Conservation (phyloP, 352 stramenopile species). For the Thalassiosira delicatula region DNA sequence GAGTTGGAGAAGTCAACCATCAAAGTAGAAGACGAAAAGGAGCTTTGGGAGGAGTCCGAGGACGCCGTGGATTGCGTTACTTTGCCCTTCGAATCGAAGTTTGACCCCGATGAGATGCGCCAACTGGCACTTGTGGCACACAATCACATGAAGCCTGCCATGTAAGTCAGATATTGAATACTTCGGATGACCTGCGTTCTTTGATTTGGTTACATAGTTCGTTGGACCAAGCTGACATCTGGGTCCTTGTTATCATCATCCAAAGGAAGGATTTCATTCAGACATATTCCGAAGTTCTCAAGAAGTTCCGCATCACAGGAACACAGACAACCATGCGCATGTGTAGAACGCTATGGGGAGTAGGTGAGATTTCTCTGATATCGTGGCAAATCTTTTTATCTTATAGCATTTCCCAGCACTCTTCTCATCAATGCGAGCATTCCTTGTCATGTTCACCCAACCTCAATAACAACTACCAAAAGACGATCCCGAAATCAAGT, state of each 20-base stretch:
- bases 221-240: background rate
- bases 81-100: conserved; percentile 31
- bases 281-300: conserved; percentile 38
- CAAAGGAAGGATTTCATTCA: conserved; percentile 50
- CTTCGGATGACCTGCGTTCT: background rate
- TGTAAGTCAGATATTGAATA: conserved; percentile 17
- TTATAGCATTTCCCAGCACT: too few relatives aligned
- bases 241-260: background rate
- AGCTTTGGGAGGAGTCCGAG: too few relatives aligned
- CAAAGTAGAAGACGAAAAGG: too few relatives aligned
- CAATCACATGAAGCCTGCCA: conserved; percentile 62
- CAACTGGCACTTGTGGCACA: conserved; percentile 48
- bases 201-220: background rate
- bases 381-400: background rate
- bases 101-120: conserved; percentile 37
- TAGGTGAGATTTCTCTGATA: background rate
- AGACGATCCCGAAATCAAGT: conserved; percentile 37
- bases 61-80: too few relatives aligned
- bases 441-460: too few relatives aligned
- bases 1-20: too few relatives aligned
- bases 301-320: conserved; percentile 54
- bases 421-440: too few relatives aligned
- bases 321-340: conserved; percentile 57
- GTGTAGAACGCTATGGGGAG: conserved; percentile 41
- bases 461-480: too few relatives aligned